Evolutionary conservation across 176 grass and related monocot genomes (phyloP), one percentile per base, ranked within the genome.

Genomic region (Juncus inflexus): DNA sequence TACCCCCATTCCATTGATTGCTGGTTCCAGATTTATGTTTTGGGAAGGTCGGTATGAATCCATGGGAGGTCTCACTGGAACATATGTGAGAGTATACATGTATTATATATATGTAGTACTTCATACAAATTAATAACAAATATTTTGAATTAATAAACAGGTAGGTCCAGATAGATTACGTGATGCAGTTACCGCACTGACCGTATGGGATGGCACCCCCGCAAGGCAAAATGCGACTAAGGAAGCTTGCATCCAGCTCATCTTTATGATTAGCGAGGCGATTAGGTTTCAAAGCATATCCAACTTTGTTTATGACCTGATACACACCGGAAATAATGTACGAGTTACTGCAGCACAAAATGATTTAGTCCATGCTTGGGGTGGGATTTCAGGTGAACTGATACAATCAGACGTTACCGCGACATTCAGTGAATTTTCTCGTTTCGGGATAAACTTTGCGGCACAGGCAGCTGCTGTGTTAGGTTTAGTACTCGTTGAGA

Each of bases 191-290:
- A 47, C 4, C 13, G 2, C 54, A 13, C 70, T 74, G 2, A 54
- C 70, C 9, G 35, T 0, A 39, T 16, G 8, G 7, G 9, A 39
- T 9, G 9, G 12, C 7, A 55, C 9, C 1, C 6, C 35, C 5
- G 4, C 11, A 42, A 61, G 16, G 0, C 1, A 2, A 43, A 37
- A 16, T 7, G 12, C n/a, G 10, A 51, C 55, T 12, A 3, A 5
- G 0, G 52, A 73, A 61, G 12, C 12, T 1, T 40, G 19, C 12
- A 12, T 62, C 9, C 16, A 10, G 56, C 28, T 74, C 40, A 74
- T 74, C 4, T 10, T 74, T 12, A 74, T 74, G 56, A 59, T 74
- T 62, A 38, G 52, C 7, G 70, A 74, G 70, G 52, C 70, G 43
- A 4, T 61, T 62, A 74, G 70, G 43, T 74, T 74, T 40, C 45